Base-by-base conservation (phyloP, 2,329 filamentous ascomycete genomes). In the Cryphonectria japonica region DNA sequence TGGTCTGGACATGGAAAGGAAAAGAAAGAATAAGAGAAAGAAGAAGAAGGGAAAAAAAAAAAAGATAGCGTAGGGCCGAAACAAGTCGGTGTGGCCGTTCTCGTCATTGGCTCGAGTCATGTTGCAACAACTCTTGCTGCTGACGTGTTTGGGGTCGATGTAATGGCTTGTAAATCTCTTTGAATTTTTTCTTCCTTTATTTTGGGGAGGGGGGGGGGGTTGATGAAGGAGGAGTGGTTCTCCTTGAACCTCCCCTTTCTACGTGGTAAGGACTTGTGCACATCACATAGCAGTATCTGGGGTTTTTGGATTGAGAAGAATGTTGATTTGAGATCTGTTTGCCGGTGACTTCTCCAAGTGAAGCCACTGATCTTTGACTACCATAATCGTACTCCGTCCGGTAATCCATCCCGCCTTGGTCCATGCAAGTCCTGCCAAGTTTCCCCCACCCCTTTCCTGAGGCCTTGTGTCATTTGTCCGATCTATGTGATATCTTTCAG, bases 401-500 rank as follows among this genome's bases (percentile, higher is more conserved):
- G 26, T 32, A 32, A 32, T 37, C 63, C 63, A 29, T 34, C 46
- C 46, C 46, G 46, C 46, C 50, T 50, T n/a, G 22, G 43, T 32
- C 34, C 39, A 34, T 43, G 32, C 60, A 60, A 26, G 19, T 37
- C 62, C 46, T 22, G 37, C 37, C 37, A 39, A 39, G n/a, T 54
- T 54, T 19, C 61, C 14, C 6, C 59, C 26, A 32, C 26, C 26
- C n/a, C n/a, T 16, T 50, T 50, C 46, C n/a, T 7, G 32, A 59
- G 54, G 54, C 26, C 54, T 32, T 63, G 66, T 62, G 62, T 63
- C 66, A 34, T 68, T 39, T 68, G 61, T 54, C 41, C 41, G 26
- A 26, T 70, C 68, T 70, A 62, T 70, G 68, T 70, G 68, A 70
- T 70, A 70, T 70, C 63, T 62, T 52, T 52, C 67, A 19, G 14